Base-by-base conservation (phyloP, 495 filamentous ascomycete genomes). In the Podospora pseudocomata region DNA sequence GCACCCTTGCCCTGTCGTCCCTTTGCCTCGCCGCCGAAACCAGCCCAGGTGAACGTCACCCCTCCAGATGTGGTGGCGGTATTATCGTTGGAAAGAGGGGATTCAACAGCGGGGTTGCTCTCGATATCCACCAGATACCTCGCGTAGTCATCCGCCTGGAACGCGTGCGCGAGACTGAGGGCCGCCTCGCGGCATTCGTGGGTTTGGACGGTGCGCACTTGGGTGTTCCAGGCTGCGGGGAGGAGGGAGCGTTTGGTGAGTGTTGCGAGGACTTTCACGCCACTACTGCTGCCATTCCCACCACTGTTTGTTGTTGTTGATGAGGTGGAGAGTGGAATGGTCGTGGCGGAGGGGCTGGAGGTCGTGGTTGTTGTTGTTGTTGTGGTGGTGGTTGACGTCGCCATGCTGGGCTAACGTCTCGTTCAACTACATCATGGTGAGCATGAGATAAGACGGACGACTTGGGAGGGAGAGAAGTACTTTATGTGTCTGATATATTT, bases 111-210 rank as follows among this genome's bases (percentile, higher is more conserved):
- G 9, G 39, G 39, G 15, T 49, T 49, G 9, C 39, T 49, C 1
- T 49, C 39, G 15, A 49, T 86, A 71, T 91, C 85, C 68, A 87
- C 77, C 75, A 92, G 87, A 78, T 94, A 94, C 75, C 83, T 82
- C 56, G 87, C 86, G 55, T 92, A 86, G 44, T 90, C 87, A 74
- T 93, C 91, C 68, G 87, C 83, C 66, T 85, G 87, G 78, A 94
- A 94, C 62, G 91, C 90, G 75, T 91, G 84, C 32, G 91, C 88
- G 65, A 94, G 85, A 69, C 86, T 87, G 18, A 82, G 73, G 39
- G 88, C 88, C 19, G 89, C 91, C 74, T 87, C 55, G 55, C 55
- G 55, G 55, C 55, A 58, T n/a, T 19, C 84, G 92, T 88, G 63
- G 82, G 77, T 68, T 86, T 84, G 64, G 78, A 92, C 76, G 63